Percentiles rank a stretch among this genome's conserved stretches.
Conservation (phyloP, 257 asterid genomes). For the Fraxinus excelsior region DNA sequence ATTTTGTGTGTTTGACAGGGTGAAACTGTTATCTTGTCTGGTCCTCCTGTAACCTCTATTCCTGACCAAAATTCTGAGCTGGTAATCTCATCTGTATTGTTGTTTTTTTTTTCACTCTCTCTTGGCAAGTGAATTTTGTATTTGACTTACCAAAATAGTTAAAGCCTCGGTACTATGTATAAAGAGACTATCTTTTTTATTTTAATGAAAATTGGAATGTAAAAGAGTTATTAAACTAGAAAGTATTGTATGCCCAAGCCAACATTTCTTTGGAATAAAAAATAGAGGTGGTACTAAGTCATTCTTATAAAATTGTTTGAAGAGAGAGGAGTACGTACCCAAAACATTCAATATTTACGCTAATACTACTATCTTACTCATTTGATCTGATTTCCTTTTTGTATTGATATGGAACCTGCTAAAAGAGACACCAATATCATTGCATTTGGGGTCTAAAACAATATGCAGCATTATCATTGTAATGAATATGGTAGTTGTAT, state of each 20-base stretch:
- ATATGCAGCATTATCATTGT: background rate
- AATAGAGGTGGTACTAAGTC: background rate
- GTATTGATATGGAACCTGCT: background rate
- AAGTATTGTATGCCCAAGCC: background rate
- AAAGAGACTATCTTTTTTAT: background rate
- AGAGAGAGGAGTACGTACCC: background rate
- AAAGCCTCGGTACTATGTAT: background rate
- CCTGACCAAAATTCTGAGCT: conserved; percentile 88
- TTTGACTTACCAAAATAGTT: background rate
- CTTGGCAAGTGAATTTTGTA: conserved; percentile 7
- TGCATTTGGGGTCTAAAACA: background rate
- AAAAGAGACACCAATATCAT: background rate
- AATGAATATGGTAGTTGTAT: background rate
- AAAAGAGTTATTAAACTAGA: background rate
- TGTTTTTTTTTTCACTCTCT: background rate
- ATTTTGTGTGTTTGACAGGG: conserved; percentile 59
- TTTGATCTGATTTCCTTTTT: background rate
- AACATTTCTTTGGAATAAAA: background rate
- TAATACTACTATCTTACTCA: background rate
- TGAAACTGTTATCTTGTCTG: conserved; percentile 87
- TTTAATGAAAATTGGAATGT: background rate
- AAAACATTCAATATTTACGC: background rate
- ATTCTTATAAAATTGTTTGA: background rate
- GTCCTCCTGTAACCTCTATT: conserved; percentile 82
- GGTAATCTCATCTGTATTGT: conserved; percentile 42